These are phyloP conservation scores for Karstenula rhodostoma DNA, from an alignment of 2,329 filamentous ascomycete genomes.

Conservation along the genomic window DNA sequence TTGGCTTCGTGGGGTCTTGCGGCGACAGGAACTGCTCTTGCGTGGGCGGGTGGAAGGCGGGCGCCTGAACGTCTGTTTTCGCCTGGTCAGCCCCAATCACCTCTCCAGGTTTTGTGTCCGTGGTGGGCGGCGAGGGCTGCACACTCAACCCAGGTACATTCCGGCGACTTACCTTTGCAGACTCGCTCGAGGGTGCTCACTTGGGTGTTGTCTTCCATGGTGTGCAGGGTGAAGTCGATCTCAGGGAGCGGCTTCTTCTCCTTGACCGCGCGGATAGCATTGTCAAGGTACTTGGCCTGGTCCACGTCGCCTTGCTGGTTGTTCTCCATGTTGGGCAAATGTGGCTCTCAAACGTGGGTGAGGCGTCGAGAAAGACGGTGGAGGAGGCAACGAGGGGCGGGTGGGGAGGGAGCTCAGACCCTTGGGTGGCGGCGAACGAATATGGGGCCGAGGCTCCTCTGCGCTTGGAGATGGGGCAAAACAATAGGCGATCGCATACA, in stretches of 20 bases:
- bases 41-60: constrained; percentile 89
- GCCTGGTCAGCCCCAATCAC: constrained; percentile 35
- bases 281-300: constrained; percentile 70
- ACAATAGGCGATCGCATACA: constrained; percentile 25
- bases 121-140: constrained; percentile 1
- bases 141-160: background rate
- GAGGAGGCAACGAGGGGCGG: constrained; percentile 42
- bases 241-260: constrained; percentile 96
- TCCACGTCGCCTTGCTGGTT: constrained; percentile 41
- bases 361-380: constrained; percentile 31
- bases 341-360: constrained; percentile 26
- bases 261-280: constrained; percentile 88
- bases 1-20: constrained; percentile 84
- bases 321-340: constrained; percentile 46
- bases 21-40: constrained; percentile 95
- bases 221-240: constrained; percentile 98
- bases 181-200: constrained; percentile 96
- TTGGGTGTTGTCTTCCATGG: constrained; percentile 95
- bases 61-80: constrained; percentile 88
- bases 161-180: constrained; percentile 81
- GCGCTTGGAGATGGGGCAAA: constrained; percentile 25
- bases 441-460: constrained; percentile 41
- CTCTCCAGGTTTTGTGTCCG: constrained; percentile 21
- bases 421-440: constrained; percentile 41
- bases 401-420: constrained; percentile 41